Evolutionary conservation across 2,329 filamentous ascomycete species (phyloP), one percentile per base, ranked within the genome.

Genomic region (Coleophoma cylindrospora): DNA sequence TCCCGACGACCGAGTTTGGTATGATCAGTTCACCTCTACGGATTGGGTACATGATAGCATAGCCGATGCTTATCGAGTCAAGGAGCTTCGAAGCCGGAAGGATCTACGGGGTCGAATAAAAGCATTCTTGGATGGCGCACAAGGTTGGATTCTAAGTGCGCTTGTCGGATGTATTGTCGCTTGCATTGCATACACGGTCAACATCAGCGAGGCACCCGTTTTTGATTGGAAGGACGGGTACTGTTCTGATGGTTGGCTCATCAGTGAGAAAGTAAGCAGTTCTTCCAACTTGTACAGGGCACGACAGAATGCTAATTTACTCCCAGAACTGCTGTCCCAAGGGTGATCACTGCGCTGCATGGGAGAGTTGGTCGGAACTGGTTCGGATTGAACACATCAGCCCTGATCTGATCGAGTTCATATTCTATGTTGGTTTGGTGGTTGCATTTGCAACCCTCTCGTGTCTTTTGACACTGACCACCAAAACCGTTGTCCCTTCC

Each of bases 41-140:
- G 92, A 99, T 68, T 99, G 94, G 94, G 91, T 99, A 1, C 92
- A 96, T 66, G 94, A 99, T 68, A 91, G 87, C 66, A 96, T 99
- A 59, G 89, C 91, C 62, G 94, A 97, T 69, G 90, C 91, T 10
- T 89, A 91, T 61, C 87, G 94, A 22, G 83, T 95, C 45, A 94
- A 95, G 66, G 84, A 84, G 48, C 76, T 99, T 37, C 83, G 90
- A 45, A 84, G 80, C 61, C 79, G 91, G 45, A 95, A 87, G 66
- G 94, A 92, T 69, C 79, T 96, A 53, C 84, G 86, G 65, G 92
- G 92, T n/a, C 84, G 87, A 44, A 59, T 95, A 13, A 73, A 81
- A 43, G 80, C 89, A 1, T 78, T 87, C 62, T 88, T 94, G 52
- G 94, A 99, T 64, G 87, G 89, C 45, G 84, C 87, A 4, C 91